Base-by-base conservation (phyloP, 2,329 filamentous ascomycete genomes). In the Aspergillus brasiliensis region DNA sequence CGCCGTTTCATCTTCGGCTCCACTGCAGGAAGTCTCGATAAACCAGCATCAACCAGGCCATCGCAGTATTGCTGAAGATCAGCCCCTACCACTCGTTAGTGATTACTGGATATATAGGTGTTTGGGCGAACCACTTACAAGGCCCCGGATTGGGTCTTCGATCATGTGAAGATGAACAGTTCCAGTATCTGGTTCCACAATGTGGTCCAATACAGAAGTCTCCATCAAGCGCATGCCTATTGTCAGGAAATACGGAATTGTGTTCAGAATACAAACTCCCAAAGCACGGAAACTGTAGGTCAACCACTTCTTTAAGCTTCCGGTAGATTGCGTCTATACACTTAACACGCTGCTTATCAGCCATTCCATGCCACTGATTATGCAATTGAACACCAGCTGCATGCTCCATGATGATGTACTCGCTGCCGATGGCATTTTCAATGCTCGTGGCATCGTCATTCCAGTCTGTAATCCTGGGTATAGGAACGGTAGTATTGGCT, bases 391-490 rank as follows among this genome's bases (percentile, higher is more conserved):
- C 62, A n/a, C 75, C 76, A 34, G 54, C 25, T 10, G 67, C 71
- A 62, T 77, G 72, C 59, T 77, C 71, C 72, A 77, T 77, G 21
- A 79, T 78, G 28, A 78, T 77, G 52, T 78, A 78, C 61, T 78
- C 73, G 23, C 63, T 69, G 37, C 74, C 73, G 52, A 78, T 71
- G 13, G 65, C 19, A 58, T 74, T 76, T 3, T 19, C n/a, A n/a
- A n/a, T 11, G 23, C 59, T 37, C 3, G 58, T 65, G 19, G 66
- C 58, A 59, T 79, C 70, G 59, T 78, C 67, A 65, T 67, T 77
- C 77, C 78, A 82, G 62, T 77, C 77, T 7, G 80, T 66, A 40
- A 81, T 73, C 56, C 64, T 70, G 19, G 78, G 79, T 42, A 81
- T 75, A 28, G 79, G 78, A 37, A 81, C 71, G 8, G 58, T 69